Percentiles rank a stretch among this genome's conserved stretches.
Evolutionary conservation across 306 rosid species (phyloP).

Genomic region (Cicer bijugum): DNA sequence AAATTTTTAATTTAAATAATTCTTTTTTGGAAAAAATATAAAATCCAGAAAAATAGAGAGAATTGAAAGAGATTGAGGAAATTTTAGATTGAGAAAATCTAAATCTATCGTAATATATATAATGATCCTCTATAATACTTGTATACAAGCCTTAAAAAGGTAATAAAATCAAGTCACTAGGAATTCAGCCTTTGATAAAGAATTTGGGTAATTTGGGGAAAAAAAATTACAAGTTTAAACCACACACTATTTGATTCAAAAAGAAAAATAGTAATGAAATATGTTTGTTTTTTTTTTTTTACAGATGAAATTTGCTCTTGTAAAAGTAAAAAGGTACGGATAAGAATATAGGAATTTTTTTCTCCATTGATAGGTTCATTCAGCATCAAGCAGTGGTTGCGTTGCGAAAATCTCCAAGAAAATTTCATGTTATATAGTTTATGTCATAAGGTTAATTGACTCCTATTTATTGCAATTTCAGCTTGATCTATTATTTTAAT

Average conservation of each 20-base stretch:
- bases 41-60: too few relatives aligned
- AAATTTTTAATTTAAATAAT: too few relatives aligned
- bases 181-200: not conserved
- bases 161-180: constrained; percentile 1
- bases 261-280: not conserved
- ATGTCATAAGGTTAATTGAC: not conserved
- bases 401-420: not conserved
- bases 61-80: too few relatives aligned
- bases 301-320: too few relatives aligned
- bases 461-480: constrained; percentile 2
- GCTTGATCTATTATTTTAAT: not conserved
- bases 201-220: not conserved
- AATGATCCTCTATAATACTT: too few relatives aligned
- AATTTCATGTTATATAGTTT: not conserved
- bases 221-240: not conserved
- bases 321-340: too few relatives aligned
- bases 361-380: not conserved
- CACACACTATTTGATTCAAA: not conserved
- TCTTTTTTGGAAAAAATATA: too few relatives aligned
- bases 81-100: too few relatives aligned
- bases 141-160: not conserved
- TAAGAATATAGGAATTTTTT: not conserved
- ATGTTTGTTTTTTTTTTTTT: not conserved
- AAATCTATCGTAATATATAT: too few relatives aligned
- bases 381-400: not conserved